Base-by-base conservation (phyloP, 108 stramenopile genomes). In the Stephanodiscus minutulus region DNA sequence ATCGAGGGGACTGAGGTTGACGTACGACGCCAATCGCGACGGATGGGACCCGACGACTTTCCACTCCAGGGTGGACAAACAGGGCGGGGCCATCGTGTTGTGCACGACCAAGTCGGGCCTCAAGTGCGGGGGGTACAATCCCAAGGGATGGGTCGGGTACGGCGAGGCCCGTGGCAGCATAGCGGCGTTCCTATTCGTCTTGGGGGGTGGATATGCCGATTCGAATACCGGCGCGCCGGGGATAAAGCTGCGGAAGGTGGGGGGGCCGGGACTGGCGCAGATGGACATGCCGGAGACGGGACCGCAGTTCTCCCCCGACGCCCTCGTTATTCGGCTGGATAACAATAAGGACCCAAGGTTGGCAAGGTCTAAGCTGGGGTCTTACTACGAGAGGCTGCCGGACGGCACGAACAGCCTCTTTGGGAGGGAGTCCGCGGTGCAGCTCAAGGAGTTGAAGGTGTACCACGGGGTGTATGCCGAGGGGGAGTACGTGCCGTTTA, bases 401-500 rank as follows among this genome's bases (percentile, higher is more conserved):
- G 89, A 88, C 53, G 93, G 89, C 11, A 83, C 83, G 41, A 91
- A 87, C 60, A 80, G 76, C 12, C 67, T 94, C 58, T 94, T 94
- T 75, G 87, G 88, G 12, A 73, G 78, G 29, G 83, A 87, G 33
- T 80, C 84, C 7, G 49, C 61, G 35, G 90, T 87, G 7, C 77
- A 86, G 60, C 64, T 94, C 65, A 82, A 74, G 37, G 87, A 88
- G 21, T 54, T 91, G 43, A 88, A 86, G 54, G 88, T 94, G 15
- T 92, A 88, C 57, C 88, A 87, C 49, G 91, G 91, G 24, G 91
- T 94, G 1, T 84, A 81, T 64, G 77, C 57, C 6, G 76, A 86
- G 50, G 91, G 82, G 24, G 93, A 95, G 58, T 92, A 79, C 55
- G 81, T 95, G 46, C 93, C 93, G 6, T 95, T 95, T 58, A 89